Evolutionary conservation across 2,329 filamentous ascomycete genomes (phyloP), one percentile per base, ranked within the genome.

Genomic region (Fusarium sp.): DNA sequence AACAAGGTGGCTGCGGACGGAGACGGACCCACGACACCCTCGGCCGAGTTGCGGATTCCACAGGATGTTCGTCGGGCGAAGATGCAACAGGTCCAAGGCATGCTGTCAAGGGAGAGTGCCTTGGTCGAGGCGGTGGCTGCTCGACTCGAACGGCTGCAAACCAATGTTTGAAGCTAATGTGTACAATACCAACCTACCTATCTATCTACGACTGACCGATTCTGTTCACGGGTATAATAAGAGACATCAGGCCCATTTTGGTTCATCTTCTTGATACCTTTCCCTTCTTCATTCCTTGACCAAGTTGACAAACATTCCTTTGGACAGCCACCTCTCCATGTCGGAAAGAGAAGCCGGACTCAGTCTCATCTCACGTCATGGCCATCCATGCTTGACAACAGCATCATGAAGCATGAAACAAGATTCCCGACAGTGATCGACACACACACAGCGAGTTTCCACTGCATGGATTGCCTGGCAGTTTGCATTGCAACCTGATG

Each of bases 21-120:
- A 50, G 79, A 79, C 58, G 72, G 70, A 32, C 64, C 77, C 32
- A 74, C 81, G 40, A 80, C 84, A 65, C 71, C 71, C 43, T 70
- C 74, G 30, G 82, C 83, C 54, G 85, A 87, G 68, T 75, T 89
- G 60, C 84, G 86, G 72, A 89, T 93, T 63, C 89, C 91, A 14
- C 83, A 86, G 22, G 90, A 91, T 64, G 87, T 93, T 68, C 86
- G 91, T 68, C 89, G 87, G 81, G 88, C 86, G 60, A 93, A 93
- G 82, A 82, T 94, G 73, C 86, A 86, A 66, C 88, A 93, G 79
- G 90, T 94, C 25, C 90, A 90, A 82, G 83, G 83, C 32, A 81
- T 93, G 69, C 82, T 94, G 73, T 90, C 92, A 66, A 85, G 92
- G 32, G 92, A 94, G 82, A 89, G 89, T 56, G 91, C 91, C 6